phyloP scores from a whole-genome alignment of 75 land plant genomes.

The Sequoia sempervirens region DNA sequence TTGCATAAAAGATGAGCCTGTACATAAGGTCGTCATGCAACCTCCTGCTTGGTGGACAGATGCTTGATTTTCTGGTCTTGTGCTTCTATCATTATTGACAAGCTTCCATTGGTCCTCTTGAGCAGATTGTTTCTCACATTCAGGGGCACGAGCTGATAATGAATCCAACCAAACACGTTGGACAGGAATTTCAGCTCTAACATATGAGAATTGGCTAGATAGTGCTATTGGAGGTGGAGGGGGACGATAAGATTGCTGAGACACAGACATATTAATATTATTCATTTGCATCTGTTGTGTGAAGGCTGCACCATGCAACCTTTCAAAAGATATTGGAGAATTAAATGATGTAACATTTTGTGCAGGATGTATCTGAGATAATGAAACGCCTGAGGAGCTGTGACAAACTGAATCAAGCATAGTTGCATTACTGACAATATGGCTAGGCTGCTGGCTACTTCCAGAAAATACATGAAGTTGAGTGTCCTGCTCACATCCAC shows the following conservation, averaged over 20 bases:
- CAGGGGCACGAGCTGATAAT: slow-evolving; percentile 18
- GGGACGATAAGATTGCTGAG: slow-evolving; percentile 32
- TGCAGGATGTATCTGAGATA: slow-evolving; percentile 10
- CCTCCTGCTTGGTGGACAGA: slow-evolving; percentile 31
- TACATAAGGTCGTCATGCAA: slow-evolving; percentile 14
- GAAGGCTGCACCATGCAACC: slow-evolving; percentile 18
- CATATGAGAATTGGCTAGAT: slow-evolving; percentile 28
- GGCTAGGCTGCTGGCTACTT: slow-evolving; percentile 24
- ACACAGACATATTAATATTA: slow-evolving; percentile 14
- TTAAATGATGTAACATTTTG: slow-evolving; percentile 12
- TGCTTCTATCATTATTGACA: slow-evolving; percentile 21
- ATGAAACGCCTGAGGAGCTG: slow-evolving; percentile 16
- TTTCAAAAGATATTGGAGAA: slow-evolving; percentile 27
- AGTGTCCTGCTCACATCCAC: slow-evolving; percentile 34
- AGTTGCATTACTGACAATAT: slow-evolving; percentile 9
- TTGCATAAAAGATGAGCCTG: slow-evolving; percentile 21
- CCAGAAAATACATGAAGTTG: slow-evolving; percentile 21
- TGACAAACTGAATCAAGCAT: slow-evolving; percentile 18
- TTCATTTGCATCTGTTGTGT: slow-evolving; percentile 31
- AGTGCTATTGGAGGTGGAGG: slow-evolving; percentile 22
- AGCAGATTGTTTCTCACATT: slow-evolving; percentile 25
- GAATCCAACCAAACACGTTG: slow-evolving; percentile 17
- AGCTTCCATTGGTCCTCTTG: slow-evolving; percentile 50
- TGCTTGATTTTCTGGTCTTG: slow-evolving; percentile 6
- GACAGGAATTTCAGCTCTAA: slow-evolving; percentile 15